A percentile compares a stretch with the other conserved stretches of the same genome.
phyloP scores from a whole-genome alignment of 768 basidiomycete species.

The Hericium coralloides region DNA sequence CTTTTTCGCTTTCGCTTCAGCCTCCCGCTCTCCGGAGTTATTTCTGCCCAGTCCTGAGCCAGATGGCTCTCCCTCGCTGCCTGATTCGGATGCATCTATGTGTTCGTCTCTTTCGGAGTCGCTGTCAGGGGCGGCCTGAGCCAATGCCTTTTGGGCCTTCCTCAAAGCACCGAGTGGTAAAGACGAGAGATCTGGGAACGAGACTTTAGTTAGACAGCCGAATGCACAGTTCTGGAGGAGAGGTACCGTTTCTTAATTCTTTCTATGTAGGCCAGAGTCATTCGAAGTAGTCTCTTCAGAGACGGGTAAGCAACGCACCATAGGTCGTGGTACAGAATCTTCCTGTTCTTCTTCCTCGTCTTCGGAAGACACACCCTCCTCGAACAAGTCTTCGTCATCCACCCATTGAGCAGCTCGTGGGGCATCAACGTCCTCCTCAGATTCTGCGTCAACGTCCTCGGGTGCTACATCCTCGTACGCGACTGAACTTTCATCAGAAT shows the following conservation, averaged over 20 bases:
- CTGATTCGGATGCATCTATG: background rate
- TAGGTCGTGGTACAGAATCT: background rate
- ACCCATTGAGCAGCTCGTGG: conserved; percentile 1
- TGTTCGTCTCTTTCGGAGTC: conserved; percentile 6
- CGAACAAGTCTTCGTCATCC: background rate
- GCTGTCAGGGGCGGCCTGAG: background rate
- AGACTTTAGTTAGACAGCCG: background rate
- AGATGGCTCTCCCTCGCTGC: conserved; percentile 1
- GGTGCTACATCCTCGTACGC: conserved; percentile 16
- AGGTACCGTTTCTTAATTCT: background rate
- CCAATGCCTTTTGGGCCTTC: conserved; percentile 9
- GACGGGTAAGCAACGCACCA: background rate
- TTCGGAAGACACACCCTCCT: background rate
- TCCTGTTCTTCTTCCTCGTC: background rate
- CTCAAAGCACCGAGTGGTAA: conserved; percentile 12
- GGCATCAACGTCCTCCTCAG: background rate
- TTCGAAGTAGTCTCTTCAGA: background rate
- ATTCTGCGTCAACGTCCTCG: background rate
- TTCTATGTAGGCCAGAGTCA: background rate
- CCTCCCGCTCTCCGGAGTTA: background rate
- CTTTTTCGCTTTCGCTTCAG: conserved; percentile 20
- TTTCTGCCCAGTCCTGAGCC: background rate
- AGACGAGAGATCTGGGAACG: conserved; percentile 1
- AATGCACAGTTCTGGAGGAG: background rate
- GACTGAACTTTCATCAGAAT: no score